A percentile compares a stretch with the other conserved stretches of the same genome.
Evolutionary conservation across 768 basidiomycete genomes (phyloP).

Genomic region (Termitomyces sp.): DNA sequence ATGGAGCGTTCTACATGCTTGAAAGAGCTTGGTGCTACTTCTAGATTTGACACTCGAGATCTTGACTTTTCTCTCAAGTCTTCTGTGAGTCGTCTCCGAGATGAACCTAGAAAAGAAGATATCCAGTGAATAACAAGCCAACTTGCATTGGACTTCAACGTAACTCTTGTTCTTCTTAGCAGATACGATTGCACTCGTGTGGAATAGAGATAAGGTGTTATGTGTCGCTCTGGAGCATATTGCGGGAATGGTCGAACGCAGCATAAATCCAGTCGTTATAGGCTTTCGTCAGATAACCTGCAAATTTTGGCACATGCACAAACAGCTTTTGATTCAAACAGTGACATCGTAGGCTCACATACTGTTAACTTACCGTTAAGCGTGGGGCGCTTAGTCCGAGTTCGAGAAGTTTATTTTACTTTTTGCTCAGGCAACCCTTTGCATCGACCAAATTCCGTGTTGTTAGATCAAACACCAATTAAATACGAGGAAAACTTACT

Average conservation of each 20-base stretch:
- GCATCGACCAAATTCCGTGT: too few relatives aligned
- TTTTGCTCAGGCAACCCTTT: too few relatives aligned
- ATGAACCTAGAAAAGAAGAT: constrained; percentile 6
- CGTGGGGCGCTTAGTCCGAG: too few relatives aligned
- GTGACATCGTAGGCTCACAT: too few relatives aligned
- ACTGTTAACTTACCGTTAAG: too few relatives aligned
- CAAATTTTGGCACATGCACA: not conserved
- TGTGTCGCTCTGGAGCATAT: constrained; percentile 5
- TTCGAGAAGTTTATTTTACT: too few relatives aligned
- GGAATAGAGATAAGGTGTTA: not conserved
- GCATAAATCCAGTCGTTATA: constrained; percentile 3
- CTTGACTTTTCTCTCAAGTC: constrained; percentile 8
- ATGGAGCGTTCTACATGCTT: not conserved
- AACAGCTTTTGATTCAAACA: constrained; percentile 2
- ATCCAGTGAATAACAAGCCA: not conserved
- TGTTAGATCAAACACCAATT: too few relatives aligned
- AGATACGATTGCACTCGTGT: constrained; percentile 5
- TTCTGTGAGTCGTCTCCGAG: constrained; percentile 13
- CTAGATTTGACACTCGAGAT: constrained; percentile 2
- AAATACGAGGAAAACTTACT: too few relatives aligned
- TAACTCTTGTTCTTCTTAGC: not conserved
- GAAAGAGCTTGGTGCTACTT: constrained; percentile 9
- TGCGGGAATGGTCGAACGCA: constrained; percentile 7
- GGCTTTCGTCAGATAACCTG: not conserved
- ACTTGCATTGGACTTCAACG: not conserved